Evolutionary conservation across 2,329 filamentous ascomycete genomes (phyloP), one percentile per base, ranked within the genome.

Genomic region (Arthrobotrys iridis): DNA sequence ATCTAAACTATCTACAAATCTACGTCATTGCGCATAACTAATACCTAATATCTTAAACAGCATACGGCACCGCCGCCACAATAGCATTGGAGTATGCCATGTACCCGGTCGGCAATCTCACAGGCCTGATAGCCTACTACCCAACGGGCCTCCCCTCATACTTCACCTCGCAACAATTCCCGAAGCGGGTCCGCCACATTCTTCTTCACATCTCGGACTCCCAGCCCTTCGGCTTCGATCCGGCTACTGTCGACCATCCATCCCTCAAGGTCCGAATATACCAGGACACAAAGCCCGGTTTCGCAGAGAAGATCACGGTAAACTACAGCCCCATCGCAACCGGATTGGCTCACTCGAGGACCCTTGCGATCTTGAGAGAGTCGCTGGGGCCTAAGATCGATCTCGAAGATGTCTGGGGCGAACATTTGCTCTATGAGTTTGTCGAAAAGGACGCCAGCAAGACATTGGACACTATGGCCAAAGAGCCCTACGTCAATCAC

Each of bases 381-480:
- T 90, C 87, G 0, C 91, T 93, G 79, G 91, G 90, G 0, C 90
- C 91, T 0, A 86, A 85, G 75, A 92, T 93, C 79, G 89, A 93
- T 77, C 86, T 93, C 6, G 91, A 93, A 80, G 85, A 86, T 0
- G 89, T 93, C 55, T 94, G 91, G 91, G 90, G 93, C 5, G 90
- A 93, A 81, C 91, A 94, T 80, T 91, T 89, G 0, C 85, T 85
- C 45, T 90, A 86, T 78, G 90, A 93, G 80, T 93, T 93, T 80
- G 87, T 82, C 0, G 87, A 89, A 65, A 85, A 90, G 8, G 87
- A 87, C 1, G 90, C 92, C 0, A 88, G 88, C 76, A 87, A 88
- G 77, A 93, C 91, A 0, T 93, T 93, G 91, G 85, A 85, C n/a
- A 93, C 91, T 0, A 93, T 93, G 91, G 90, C 93, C 1, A 85